These are phyloP conservation scores for Venturia aucupariae DNA, from an alignment of 2,329 filamentous ascomycete genomes.

Conservation along the genomic window DNA sequence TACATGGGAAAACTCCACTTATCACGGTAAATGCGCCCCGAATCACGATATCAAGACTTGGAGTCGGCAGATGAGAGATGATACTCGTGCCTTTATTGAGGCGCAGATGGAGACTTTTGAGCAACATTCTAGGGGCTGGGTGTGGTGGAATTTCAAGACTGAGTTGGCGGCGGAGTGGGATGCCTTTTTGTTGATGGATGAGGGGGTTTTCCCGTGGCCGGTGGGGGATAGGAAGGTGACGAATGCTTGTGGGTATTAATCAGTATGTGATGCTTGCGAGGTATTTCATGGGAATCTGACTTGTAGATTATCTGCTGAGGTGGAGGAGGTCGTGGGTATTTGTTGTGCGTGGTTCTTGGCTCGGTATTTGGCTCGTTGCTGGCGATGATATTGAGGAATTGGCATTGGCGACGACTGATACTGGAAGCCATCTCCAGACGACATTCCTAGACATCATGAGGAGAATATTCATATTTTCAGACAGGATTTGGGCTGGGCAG, in stretches of 20 bases:
- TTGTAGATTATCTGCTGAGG: neutral
- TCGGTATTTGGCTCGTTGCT: neutral
- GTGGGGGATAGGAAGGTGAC: constrained; percentile 18
- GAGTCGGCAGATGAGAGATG: constrained; percentile 34
- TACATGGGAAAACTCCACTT: constrained; percentile 37
- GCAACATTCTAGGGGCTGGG: constrained; percentile 42
- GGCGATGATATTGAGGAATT: neutral
- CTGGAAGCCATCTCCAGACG: neutral
- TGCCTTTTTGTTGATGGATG: constrained; percentile 39
- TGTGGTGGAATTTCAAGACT: constrained; percentile 53
- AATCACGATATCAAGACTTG: constrained; percentile 43
- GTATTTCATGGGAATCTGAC: no score
- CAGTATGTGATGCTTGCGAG: no score
- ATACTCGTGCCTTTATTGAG: constrained; percentile 44
- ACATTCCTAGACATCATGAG: neutral
- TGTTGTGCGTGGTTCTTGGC: no score
- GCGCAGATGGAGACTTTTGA: constrained; percentile 47
- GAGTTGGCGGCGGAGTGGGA: constrained; percentile 46
- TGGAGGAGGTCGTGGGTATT: neutral
- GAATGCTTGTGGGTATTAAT: constrained; percentile 5
- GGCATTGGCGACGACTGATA: neutral
- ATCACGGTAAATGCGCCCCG: constrained; percentile 46
- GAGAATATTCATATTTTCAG: neutral
- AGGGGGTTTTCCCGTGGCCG: constrained; percentile 43
- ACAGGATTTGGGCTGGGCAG: neutral